Base-by-base conservation (phyloP, 2,329 filamentous ascomycete genomes). In the Pseudogymnoascus sp. region DNA sequence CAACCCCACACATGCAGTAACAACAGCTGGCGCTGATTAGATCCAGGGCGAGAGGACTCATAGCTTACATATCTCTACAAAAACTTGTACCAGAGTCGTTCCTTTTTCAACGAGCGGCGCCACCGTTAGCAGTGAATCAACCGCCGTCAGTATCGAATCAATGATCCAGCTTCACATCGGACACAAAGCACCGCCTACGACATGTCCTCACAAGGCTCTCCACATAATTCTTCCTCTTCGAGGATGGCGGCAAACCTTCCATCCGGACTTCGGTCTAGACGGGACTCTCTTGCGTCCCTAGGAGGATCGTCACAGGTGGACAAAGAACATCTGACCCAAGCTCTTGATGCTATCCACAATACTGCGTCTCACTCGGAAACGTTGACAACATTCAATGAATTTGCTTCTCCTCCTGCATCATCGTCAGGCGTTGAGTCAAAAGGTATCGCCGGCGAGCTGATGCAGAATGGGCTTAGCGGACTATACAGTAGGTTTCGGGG, bases 341-440 rank as follows among this genome's bases (percentile, higher is more conserved):
- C 88, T 15, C 84, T 97, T 64, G 89, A 96, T 74, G 87, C 90
- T 68, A 96, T 97, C 67, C 93, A 97, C 74, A 91, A 81, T 59
- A 86, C 89, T 5, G 92, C 92, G n/a, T 95, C 89, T 70, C 89
- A 90, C 71, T 89, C 89, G 35, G 88, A 89, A 65, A 84, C 86
- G 35, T 80, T 97, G 57, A 97, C 93, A 2, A 95, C 92, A 7
- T 97, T 97, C 75, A 95, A 95, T 75, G 92, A 97, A 71, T 92
- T 96, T 69, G 89, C 88, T 0, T 82, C 87, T 0, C 86, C 87
- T 4, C 86, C 89, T 0, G 77, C 80, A 2, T 78, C 82, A 1
- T 76, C 83, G 1, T 78, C 81, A 1, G 75, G 78, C 11, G 74
- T 79, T 24, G 91, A 96, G 68, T 84, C 79, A 63, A 91, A 90